Conservation (phyloP, 1,139 yeast genomes). For the Zhuliangozyma blackwelliae region DNA sequence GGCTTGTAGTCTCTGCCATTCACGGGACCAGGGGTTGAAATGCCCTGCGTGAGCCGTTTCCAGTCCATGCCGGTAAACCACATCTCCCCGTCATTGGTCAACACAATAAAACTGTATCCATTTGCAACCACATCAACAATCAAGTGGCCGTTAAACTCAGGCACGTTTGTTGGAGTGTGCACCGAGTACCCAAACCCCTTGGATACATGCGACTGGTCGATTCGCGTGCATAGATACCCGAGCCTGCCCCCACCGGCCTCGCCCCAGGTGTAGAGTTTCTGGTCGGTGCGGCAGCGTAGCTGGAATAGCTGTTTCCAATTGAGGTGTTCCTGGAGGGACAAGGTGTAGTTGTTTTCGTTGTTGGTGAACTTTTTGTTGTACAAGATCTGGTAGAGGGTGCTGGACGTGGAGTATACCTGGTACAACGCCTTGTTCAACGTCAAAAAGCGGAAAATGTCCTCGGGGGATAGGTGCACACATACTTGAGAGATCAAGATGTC, state of each 20-base stretch:
- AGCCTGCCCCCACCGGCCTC: slow-evolving; percentile 49
- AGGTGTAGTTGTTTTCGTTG: slow-evolving; percentile 22
- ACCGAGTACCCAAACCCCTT: slow-evolving; percentile 29
- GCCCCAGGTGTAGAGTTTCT: slow-evolving; percentile 64
- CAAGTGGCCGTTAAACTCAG: slow-evolving; percentile 28
- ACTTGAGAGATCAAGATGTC: slow-evolving; percentile 44
- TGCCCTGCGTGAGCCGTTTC: slow-evolving; percentile 26
- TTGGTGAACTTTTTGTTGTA: slow-evolving; percentile 44
- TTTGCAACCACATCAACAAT: slow-evolving; percentile 59
- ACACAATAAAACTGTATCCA: slow-evolving; percentile 63
- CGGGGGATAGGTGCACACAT: slow-evolving; percentile 34
- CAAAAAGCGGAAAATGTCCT: slow-evolving; percentile 47
- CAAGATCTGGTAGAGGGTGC: slow-evolving; percentile 41
- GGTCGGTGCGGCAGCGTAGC: slow-evolving; percentile 33
- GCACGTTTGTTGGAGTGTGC: slow-evolving; percentile 37
- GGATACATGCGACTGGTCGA: slow-evolving; percentile 26
- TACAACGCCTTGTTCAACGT: slow-evolving; percentile 29
- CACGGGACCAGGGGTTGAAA: slow-evolving; percentile 19
- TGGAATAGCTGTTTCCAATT: slow-evolving; percentile 52
- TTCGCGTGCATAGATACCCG: slow-evolving; percentile 41
- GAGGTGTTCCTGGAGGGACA: slow-evolving; percentile 37
- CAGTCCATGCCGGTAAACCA: slow-evolving; percentile 53
- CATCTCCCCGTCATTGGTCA: slow-evolving; percentile 51
- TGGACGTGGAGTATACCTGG: slow-evolving; percentile 24
- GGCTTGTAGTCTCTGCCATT: slow-evolving; percentile 16